phyloP scores from a whole-genome alignment of 2,329 filamentous ascomycete species.

The Teratosphaeriaceae sp. region DNA sequence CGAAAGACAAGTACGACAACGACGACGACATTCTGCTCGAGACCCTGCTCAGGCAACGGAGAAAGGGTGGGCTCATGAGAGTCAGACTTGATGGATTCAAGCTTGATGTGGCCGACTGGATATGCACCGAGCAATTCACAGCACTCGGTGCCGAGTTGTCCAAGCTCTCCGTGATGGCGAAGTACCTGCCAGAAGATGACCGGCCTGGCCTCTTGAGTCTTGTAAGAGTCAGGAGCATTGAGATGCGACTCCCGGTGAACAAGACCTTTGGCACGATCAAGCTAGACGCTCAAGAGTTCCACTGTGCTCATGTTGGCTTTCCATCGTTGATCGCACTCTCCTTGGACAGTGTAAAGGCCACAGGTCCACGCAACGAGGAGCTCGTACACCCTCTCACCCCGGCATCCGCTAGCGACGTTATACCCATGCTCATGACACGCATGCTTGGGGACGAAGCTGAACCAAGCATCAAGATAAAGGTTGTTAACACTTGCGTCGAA shows the following conservation, averaged over 20 bases:
- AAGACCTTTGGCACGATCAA: conserved; percentile 60
- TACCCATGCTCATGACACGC: conserved; percentile 74
- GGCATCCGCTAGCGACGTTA: conserved; percentile 29
- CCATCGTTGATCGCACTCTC: conserved; percentile 78
- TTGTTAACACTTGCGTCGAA: conserved; percentile 79
- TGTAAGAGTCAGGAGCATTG: conserved; percentile 56
- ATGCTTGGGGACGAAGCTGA: conserved; percentile 94
- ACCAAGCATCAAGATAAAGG: conserved; percentile 78
- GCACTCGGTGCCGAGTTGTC: conserved; percentile 70
- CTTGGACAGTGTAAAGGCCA: conserved; percentile 61
- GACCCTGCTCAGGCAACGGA: conserved; percentile 76
- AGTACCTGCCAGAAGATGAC: conserved; percentile 94
- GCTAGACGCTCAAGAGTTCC: conserved; percentile 54
- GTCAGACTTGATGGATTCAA: conserved; percentile 60
- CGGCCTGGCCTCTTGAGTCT: conserved; percentile 80
- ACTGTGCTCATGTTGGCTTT: conserved; percentile 74
- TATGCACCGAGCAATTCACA: conserved; percentile 61
- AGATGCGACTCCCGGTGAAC: conserved; percentile 57
- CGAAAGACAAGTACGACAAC: conserved; percentile 79
- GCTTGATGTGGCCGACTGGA: conserved; percentile 55
- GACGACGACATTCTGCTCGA: conserved; percentile 95
- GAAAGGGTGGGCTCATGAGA: conserved; percentile 77
- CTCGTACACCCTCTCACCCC: conserved; percentile 59
- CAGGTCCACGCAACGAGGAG: conserved; percentile 47
- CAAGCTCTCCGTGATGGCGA: conserved; percentile 78